A percentile compares a stretch with the other conserved stretches of the same genome.
phyloP scores from a whole-genome alignment of 2,329 filamentous ascomycete genomes.

The Graphilbum ipis-grandicollis region DNA sequence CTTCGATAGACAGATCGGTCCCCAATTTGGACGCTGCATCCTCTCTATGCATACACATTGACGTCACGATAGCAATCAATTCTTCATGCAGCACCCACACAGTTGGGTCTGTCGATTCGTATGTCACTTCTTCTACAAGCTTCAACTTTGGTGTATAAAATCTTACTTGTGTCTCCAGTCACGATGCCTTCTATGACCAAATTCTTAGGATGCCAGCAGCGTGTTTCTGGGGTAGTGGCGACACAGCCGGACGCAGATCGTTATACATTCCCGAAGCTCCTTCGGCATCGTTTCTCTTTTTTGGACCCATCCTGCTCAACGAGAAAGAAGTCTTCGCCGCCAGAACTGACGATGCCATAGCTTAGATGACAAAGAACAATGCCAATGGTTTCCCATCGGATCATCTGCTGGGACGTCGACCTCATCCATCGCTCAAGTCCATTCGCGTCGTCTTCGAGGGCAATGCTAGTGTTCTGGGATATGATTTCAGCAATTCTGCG shows the following conservation, averaged over 20 bases:
- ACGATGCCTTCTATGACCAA: neutral
- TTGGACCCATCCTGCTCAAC: neutral
- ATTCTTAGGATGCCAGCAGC: neutral
- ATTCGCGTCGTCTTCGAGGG: neutral
- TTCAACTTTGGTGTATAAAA: too few relatives aligned
- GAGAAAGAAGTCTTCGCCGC: constrained; percentile 1
- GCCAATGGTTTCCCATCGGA: neutral
- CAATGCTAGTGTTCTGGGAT: neutral
- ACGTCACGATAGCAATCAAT: neutral
- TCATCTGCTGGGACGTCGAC: neutral
- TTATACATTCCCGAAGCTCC: neutral
- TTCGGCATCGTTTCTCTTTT: neutral
- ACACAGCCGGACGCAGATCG: neutral
- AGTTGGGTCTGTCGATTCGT: neutral
- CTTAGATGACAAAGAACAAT: neutral
- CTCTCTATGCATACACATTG: neutral
- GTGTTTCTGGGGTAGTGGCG: neutral
- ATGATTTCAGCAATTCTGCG: neutral
- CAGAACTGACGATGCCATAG: neutral
- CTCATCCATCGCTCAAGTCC: neutral
- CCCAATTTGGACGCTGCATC: neutral
- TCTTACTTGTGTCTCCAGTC: neutral
- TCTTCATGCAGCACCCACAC: neutral
- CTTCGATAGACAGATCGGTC: neutral
- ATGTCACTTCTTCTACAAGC: too few relatives aligned